phyloP scores from a whole-genome alignment of 768 basidiomycete species.

The Mycena haematopus region DNA sequence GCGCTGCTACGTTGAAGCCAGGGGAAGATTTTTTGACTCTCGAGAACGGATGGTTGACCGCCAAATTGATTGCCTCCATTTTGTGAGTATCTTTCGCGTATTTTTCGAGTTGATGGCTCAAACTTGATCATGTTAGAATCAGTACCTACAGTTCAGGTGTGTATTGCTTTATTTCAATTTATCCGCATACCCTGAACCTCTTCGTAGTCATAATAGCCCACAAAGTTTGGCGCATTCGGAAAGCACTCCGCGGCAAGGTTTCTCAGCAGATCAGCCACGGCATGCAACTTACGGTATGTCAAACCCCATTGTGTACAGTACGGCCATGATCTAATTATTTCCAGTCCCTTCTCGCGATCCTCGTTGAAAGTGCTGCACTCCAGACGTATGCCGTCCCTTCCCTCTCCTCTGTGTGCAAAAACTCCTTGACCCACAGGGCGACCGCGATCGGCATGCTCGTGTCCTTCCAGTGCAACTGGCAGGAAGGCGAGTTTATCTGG shows the following conservation, averaged over 20 bases:
- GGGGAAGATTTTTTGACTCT: slow-evolving; percentile 21
- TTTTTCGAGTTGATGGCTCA: background rate
- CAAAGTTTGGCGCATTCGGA: slow-evolving; percentile 18
- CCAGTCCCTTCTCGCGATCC: slow-evolving; percentile 22
- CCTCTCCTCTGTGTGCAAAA: too few relatives aligned
- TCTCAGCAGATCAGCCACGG: slow-evolving; percentile 1
- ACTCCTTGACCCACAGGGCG: slow-evolving; percentile 14
- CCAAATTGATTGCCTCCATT: slow-evolving; percentile 21
- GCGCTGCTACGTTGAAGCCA: slow-evolving; percentile 8
- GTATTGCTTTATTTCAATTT: slow-evolving; percentile 1
- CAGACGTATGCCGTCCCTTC: slow-evolving; percentile 15
- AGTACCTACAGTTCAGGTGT: slow-evolving; percentile 23
- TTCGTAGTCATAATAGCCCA: slow-evolving; percentile 15
- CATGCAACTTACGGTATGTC: slow-evolving; percentile 18
- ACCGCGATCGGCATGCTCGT: slow-evolving; percentile 18
- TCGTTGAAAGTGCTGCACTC: slow-evolving; percentile 23
- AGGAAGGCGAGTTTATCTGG: slow-evolving; percentile 22
- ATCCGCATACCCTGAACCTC: slow-evolving; percentile 3
- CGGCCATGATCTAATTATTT: background rate
- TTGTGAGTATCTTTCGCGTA: slow-evolving; percentile 11
- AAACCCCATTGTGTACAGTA: background rate
- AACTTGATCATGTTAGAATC: slow-evolving; percentile 11
- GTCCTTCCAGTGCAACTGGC: slow-evolving; percentile 24
- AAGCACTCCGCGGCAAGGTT: slow-evolving; percentile 13
- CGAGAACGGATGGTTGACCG: slow-evolving; percentile 24